phyloP scores from a whole-genome alignment of 495 filamentous ascomycete species.

The Oleoguttula mirabilis region DNA sequence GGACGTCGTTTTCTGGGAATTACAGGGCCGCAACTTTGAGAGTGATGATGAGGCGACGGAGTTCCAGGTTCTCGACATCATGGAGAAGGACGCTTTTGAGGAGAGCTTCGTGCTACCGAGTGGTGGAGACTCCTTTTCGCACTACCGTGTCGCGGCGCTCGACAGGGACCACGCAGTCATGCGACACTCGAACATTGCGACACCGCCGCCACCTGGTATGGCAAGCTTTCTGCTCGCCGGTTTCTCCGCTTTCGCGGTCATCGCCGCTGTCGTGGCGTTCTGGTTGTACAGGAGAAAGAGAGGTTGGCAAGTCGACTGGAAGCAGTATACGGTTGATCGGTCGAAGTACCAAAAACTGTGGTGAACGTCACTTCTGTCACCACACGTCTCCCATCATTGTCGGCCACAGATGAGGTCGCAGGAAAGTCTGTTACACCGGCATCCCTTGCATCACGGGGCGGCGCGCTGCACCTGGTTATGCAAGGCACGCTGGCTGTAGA shows the following conservation, averaged over 20 bases:
- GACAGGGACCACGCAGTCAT: slow-evolving; percentile 7
- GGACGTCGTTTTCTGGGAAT: slow-evolving; percentile 15
- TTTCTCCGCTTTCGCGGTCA: background rate
- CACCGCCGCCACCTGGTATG: background rate
- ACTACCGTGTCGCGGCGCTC: slow-evolving; percentile 13
- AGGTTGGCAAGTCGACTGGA: background rate
- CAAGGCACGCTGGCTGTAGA: too few species aligned
- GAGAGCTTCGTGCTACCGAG: slow-evolving; percentile 3
- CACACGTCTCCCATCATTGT: too few species aligned
- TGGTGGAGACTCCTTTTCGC: background rate
- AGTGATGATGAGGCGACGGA: background rate
- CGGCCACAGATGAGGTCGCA: too few species aligned
- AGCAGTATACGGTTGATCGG: slow-evolving; percentile 2
- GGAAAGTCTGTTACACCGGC: too few species aligned
- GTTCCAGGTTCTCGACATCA: slow-evolving; percentile 5
- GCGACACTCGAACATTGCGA: slow-evolving; percentile 1
- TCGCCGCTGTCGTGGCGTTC: background rate
- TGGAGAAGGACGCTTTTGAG: slow-evolving; percentile 10
- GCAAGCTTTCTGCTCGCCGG: background rate
- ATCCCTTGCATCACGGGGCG: too few species aligned
- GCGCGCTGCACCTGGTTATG: too few species aligned
- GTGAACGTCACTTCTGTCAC: too few species aligned
- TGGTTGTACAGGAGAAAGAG: slow-evolving; percentile 3
- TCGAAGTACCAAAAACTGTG: slow-evolving; percentile 12
- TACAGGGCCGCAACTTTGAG: slow-evolving; percentile 9